Conservation (phyloP, 805 yeast genomes). For the Candida fluviatilis region DNA sequence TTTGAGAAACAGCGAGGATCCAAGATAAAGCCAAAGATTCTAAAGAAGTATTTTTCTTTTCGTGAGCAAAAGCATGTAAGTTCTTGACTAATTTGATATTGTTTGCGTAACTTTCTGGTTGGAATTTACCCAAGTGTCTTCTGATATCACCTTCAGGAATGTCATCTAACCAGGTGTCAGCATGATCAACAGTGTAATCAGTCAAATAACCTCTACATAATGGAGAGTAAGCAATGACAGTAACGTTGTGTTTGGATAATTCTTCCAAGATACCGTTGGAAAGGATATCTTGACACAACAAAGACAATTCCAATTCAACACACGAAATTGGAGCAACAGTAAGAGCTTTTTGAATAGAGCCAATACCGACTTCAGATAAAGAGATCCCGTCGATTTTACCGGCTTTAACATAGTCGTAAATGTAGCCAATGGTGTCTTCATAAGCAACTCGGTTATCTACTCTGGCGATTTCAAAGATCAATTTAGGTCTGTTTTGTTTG, state of each 20-base stretch:
- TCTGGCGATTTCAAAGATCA: slow-evolving; percentile 69
- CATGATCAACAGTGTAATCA: slow-evolving; percentile 46
- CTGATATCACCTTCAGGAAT: slow-evolving; percentile 58
- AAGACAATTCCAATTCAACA: slow-evolving; percentile 77
- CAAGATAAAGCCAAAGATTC: slow-evolving; percentile 47
- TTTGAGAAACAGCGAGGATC: slow-evolving; percentile 63
- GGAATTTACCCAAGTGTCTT: slow-evolving; percentile 50
- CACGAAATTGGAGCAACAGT: slow-evolving; percentile 54
- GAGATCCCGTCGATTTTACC: slow-evolving; percentile 72
- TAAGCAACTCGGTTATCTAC: slow-evolving; percentile 53
- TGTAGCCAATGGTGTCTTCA: slow-evolving; percentile 53
- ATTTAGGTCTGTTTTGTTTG: slow-evolving; percentile 26
- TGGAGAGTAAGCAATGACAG: slow-evolving; percentile 80
- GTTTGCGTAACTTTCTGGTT: slow-evolving; percentile 49
- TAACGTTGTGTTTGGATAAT: slow-evolving; percentile 54
- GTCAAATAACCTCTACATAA: slow-evolving; percentile 75
- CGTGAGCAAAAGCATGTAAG: slow-evolving; percentile 47
- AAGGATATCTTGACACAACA: slow-evolving; percentile 60
- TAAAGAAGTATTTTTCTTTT: slow-evolving; percentile 47
- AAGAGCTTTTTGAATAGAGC: slow-evolving; percentile 56
- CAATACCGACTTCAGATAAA: slow-evolving; percentile 66
- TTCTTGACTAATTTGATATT: slow-evolving; percentile 49
- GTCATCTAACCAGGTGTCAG: slow-evolving; percentile 31
- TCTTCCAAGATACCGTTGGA: slow-evolving; percentile 60
- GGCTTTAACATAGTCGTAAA: slow-evolving; percentile 54